Base-by-base conservation (phyloP, 2,329 filamentous ascomycete genomes). In the Aspergillus sp. region DNA sequence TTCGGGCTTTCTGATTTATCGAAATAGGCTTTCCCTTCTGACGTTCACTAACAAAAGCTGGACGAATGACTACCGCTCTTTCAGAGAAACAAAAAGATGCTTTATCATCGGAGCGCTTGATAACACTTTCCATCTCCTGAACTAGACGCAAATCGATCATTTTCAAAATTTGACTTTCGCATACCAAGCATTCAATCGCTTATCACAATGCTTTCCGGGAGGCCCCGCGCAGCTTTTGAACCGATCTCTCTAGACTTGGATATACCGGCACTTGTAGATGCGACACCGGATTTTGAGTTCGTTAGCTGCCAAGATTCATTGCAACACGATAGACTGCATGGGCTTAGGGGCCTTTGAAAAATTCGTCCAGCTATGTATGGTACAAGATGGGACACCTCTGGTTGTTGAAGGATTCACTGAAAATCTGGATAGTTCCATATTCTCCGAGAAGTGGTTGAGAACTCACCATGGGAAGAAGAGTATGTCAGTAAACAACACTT, bases 331-430 rank as follows among this genome's bases (percentile, higher is more conserved):
- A 57, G 82, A 85, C 49, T 78, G 82, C 44, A 81, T 94, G 49
- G 87, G 88, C 1, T 75, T 87, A 19, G 81, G 87, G 44, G 81
- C 84, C 32, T 94, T 98, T 52, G 90, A 96, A 68, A 88, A 88
- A 66, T 78, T 97, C 7, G 84, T 97, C 0, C 73, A 85, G 42
- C 76, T 90, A 5, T 87, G 95, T 68, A 90, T 97, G 13, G 84
- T 96, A 45, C 77, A 85, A 43, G 85, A 84, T 22, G 93, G 93
- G 2, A 90, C 89, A 57, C 93, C 93, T 2, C 74, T 98, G 5
- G 87, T 97, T 9, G 86, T 98, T 47, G 89, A 95, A 61, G 89
- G 89, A 15, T 97, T 93, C 77, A 81, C 95, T 52, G 74, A 82
- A 32, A 77, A 81, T 25, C 71, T 96, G 38, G 86, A 93, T 45